phyloP scores from a whole-genome alignment of 2,329 filamentous ascomycete species.

The Sporothrix pallida region DNA sequence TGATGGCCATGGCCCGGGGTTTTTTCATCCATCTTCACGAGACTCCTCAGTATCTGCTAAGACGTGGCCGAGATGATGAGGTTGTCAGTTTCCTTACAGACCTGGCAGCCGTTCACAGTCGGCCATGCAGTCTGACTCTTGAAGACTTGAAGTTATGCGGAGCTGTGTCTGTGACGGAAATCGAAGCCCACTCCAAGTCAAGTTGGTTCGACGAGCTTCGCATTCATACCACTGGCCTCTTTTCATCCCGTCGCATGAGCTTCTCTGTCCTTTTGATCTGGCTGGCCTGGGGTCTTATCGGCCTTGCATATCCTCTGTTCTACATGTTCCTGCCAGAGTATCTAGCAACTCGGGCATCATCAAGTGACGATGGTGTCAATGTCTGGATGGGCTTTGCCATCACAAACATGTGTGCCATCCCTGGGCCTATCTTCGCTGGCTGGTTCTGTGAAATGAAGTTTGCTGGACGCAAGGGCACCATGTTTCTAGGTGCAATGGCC shows the following conservation, averaged over 20 bases:
- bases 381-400: neutral
- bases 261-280: neutral
- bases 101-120: neutral
- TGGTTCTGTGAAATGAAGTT: neutral
- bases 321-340: conserved; percentile 4
- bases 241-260: neutral
- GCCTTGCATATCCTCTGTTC: neutral
- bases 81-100: neutral
- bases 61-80: neutral
- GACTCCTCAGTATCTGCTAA: neutral
- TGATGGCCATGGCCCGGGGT: neutral
- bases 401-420: neutral
- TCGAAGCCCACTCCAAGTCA: neutral
- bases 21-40: neutral
- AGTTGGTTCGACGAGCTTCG: neutral
- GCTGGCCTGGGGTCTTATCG: neutral
- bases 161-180: neutral
- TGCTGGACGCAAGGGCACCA: neutral
- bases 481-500: neutral
- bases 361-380: neutral
- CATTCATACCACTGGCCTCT: neutral
- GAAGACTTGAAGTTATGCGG: neutral
- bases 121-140: neutral
- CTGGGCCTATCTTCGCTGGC: neutral
- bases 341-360: neutral